These are phyloP conservation scores for Neoarthrinium moseri DNA, from an alignment of 2,329 filamentous ascomycete genomes.

Conservation along the genomic window DNA sequence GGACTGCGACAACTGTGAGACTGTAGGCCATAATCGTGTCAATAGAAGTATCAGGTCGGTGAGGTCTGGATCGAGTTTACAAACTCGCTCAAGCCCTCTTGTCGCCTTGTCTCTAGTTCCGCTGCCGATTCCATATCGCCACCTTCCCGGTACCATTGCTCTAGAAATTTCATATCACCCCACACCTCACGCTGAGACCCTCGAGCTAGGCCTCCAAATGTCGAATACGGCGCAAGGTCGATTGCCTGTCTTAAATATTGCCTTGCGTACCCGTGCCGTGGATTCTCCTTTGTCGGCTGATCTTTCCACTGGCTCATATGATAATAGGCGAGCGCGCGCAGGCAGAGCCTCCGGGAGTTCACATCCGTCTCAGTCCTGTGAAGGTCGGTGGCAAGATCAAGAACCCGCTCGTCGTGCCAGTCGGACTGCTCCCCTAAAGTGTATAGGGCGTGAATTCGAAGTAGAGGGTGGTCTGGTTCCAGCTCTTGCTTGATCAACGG, in stretches of 20 bases:
- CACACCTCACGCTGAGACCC: slow-evolving; percentile 2
- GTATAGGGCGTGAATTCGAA: slow-evolving; percentile 6
- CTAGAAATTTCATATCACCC: slow-evolving; percentile 8
- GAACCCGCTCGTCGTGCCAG: not conserved
- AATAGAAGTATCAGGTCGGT: too few species aligned
- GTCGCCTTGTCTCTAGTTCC: too few species aligned
- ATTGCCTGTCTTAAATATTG: slow-evolving; percentile 4
- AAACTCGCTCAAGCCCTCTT: too few species aligned
- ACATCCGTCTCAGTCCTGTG: slow-evolving; percentile 1
- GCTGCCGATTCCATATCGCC: slow-evolving; percentile 4
- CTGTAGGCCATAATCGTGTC: too few species aligned
- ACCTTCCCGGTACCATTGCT: slow-evolving; percentile 4
- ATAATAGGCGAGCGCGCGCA: slow-evolving; percentile 7
- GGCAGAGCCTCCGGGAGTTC: not conserved
- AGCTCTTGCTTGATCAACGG: not conserved
- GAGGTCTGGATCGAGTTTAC: too few species aligned
- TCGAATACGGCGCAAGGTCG: not conserved
- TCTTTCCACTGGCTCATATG: slow-evolving; percentile 3
- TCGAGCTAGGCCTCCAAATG: not conserved
- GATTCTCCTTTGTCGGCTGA: not conserved
- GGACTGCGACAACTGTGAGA: too few species aligned
- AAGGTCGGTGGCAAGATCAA: not conserved
- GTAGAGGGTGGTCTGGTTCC: slow-evolving; percentile 1
- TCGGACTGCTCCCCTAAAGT: not conserved
- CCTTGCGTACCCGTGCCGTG: slow-evolving; percentile 1